These are phyloP conservation scores for Fusarium sp. DNA, from an alignment of 2,329 filamentous ascomycete genomes.

Conservation along the genomic window DNA sequence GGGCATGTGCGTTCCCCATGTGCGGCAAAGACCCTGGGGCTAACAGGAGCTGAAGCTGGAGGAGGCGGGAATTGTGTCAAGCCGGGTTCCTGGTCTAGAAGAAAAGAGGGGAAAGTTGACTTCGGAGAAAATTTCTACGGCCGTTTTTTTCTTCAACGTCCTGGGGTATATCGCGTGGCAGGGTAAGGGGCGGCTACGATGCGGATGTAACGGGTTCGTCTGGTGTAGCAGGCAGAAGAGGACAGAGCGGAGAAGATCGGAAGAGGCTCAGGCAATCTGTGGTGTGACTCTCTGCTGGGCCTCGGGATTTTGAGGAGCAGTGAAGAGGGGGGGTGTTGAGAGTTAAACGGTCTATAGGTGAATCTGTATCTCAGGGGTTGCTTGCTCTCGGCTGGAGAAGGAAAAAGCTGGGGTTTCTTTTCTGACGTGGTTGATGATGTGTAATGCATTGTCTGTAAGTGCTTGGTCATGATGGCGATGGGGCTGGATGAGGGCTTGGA, in stretches of 20 bases:
- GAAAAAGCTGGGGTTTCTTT: background rate
- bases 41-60: background rate
- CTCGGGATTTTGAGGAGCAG: slow-evolving; percentile 32
- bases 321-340: background rate
- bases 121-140: background rate
- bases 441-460: background rate
- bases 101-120: background rate
- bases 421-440: background rate
- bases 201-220: background rate
- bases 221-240: background rate
- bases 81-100: slow-evolving; percentile 5
- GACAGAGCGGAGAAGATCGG: slow-evolving; percentile 26
- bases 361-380: background rate
- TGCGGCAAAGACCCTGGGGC: background rate
- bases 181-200: background rate
- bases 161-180: slow-evolving; percentile 3
- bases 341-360: background rate
- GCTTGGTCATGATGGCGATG: background rate
- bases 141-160: background rate
- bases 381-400: background rate
- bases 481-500: background rate
- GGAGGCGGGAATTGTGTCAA: slow-evolving; percentile 15
- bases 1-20: slow-evolving; percentile 16
- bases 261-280: slow-evolving; percentile 26
- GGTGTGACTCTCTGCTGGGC: slow-evolving; percentile 29